Base-by-base conservation (phyloP, 1,284 basidiomycete genomes). In the Ustilago shanxiensis region DNA sequence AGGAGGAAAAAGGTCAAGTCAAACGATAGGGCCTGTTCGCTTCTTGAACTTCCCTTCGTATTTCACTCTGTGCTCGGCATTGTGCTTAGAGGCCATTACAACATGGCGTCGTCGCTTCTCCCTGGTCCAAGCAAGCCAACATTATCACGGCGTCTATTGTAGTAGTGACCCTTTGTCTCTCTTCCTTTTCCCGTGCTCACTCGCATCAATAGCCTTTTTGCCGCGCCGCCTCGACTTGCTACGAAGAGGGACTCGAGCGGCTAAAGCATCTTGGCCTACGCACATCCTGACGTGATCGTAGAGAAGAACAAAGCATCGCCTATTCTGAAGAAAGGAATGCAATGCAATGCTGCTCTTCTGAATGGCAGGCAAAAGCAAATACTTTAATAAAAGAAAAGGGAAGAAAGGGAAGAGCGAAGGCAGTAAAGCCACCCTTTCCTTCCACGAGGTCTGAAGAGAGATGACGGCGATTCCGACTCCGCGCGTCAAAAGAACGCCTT, bases 1-100 rank as follows among this genome's bases (percentile, higher is more conserved):
- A 49, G n/a, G 26, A 11, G 20, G 31, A 52, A 20, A 29, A 52
- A 24, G 16, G 4, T 9, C n/a, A n/a, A n/a, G n/a, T 24, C 44
- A 59, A 58, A 24, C 44, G 56, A 58, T 47, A 44, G 44, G 44
- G 44, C 28, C 44, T 33, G 50, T 33, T 33, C n/a, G 50, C 31
- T 10, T 29, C 20, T 47, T 22, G n/a, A 22, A 9, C 24, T 20
- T 47, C n/a, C 20, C 45, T 10, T 20, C 24, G 24, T 49, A 22
- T 22, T 13, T 16, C 22, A 20, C 44, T 45, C 44, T 45, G 4
- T 37, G 13, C 14, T 37, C 35, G 35, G 13, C 35, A 44, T 44
- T 44, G 41, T 44, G 41, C 41, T 44, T 44, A 7, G 41, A 9
- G n/a, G n/a, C 41, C 41, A 20, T 44, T n/a, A 44, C 41, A 44